A percentile compares a stretch with the other conserved stretches of the same genome.
phyloP scores from a whole-genome alignment of 2,329 filamentous ascomycete genomes.

The Hypomyces perniciosus region DNA sequence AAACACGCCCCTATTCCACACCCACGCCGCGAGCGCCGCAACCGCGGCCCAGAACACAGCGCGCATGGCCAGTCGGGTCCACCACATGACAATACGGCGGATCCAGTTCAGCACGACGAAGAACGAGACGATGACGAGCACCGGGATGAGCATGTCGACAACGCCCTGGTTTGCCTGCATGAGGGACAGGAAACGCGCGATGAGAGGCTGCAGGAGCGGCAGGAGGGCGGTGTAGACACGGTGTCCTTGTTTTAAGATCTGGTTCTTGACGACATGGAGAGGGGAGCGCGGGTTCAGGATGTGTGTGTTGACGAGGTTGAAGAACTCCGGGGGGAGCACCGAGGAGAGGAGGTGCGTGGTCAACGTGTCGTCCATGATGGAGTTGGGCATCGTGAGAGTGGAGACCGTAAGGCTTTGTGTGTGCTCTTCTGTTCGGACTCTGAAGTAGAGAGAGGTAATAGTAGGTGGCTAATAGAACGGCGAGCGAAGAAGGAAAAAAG shows the following conservation, averaged over 20 bases:
- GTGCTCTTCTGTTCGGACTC: not conserved
- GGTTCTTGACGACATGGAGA: slow-evolving; percentile 35
- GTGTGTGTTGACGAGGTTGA: slow-evolving; percentile 40
- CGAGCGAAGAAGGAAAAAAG: not conserved
- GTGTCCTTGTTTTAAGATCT: slow-evolving; percentile 26
- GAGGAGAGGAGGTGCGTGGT: slow-evolving; percentile 31
- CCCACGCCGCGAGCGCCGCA: slow-evolving; percentile 45
- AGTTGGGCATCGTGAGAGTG: too few relatives aligned
- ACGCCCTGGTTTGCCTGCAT: slow-evolving; percentile 31
- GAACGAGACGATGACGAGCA: slow-evolving; percentile 40
- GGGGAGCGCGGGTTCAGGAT: slow-evolving; percentile 41
- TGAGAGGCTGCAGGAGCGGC: slow-evolving; percentile 38
- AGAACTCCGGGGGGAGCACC: slow-evolving; percentile 40
- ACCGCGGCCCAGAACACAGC: slow-evolving; percentile 60
- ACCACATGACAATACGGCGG: slow-evolving; percentile 67
- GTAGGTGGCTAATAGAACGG: not conserved
- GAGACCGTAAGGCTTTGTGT: too few relatives aligned
- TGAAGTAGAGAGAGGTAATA: not conserved
- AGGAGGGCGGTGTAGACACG: slow-evolving; percentile 26
- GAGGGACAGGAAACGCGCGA: slow-evolving; percentile 33
- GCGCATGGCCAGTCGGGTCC: slow-evolving; percentile 60
- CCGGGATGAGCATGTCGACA: slow-evolving; percentile 27
- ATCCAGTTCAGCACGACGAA: slow-evolving; percentile 66
- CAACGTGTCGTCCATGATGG: slow-evolving; percentile 27
- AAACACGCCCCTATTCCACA: slow-evolving; percentile 61